A percentile compares a stretch with the other conserved stretches of the same genome.
These are phyloP conservation scores for Chalciporus piperatoides DNA, from an alignment of 1,284 basidiomycete genomes.

Conservation along the genomic window DNA sequence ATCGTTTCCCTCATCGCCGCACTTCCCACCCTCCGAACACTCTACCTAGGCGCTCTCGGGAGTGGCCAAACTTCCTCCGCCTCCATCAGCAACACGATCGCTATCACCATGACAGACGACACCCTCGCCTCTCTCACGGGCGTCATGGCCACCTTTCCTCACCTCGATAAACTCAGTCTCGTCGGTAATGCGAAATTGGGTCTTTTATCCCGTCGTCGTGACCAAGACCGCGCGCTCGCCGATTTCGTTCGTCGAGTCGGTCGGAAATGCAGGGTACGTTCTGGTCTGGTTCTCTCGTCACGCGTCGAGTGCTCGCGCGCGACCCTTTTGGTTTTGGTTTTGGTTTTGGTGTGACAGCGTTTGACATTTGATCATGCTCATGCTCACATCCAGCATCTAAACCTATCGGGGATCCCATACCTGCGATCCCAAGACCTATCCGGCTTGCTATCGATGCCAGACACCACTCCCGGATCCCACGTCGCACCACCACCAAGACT, in stretches of 20 bases:
- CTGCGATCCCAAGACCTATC: slow-evolving; percentile 52
- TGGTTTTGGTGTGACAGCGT: too few relatives aligned
- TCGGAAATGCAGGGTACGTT: slow-evolving; percentile 52
- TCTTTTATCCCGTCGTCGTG: slow-evolving; percentile 27
- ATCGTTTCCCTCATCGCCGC: slow-evolving; percentile 40
- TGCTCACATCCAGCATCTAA: slow-evolving; percentile 43
- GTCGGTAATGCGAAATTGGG: slow-evolving; percentile 63
- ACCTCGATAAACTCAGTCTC: slow-evolving; percentile 52
- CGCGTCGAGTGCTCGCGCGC: too few relatives aligned
- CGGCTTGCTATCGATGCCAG: slow-evolving; percentile 45
- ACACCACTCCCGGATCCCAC: slow-evolving; percentile 33
- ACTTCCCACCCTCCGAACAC: slow-evolving; percentile 42
- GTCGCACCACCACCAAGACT: slow-evolving; percentile 23
- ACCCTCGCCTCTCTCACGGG: slow-evolving; percentile 45
- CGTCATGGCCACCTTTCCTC: slow-evolving; percentile 34
- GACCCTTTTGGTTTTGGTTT: too few relatives aligned
- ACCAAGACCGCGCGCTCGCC: slow-evolving; percentile 37
- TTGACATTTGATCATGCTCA: too few relatives aligned
- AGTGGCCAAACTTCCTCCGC: slow-evolving; percentile 43
- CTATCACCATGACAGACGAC: slow-evolving; percentile 55
- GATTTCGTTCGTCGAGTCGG: slow-evolving; percentile 53
- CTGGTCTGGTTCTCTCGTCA: not conserved
- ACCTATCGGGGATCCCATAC: slow-evolving; percentile 50
- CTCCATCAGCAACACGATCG: slow-evolving; percentile 43
- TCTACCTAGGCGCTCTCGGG: slow-evolving; percentile 62